Evolutionary conservation across 1,284 basidiomycete species (phyloP), one percentile per base, ranked within the genome.

Genomic region (Microbotryum lychnidis-dioicae): DNA sequence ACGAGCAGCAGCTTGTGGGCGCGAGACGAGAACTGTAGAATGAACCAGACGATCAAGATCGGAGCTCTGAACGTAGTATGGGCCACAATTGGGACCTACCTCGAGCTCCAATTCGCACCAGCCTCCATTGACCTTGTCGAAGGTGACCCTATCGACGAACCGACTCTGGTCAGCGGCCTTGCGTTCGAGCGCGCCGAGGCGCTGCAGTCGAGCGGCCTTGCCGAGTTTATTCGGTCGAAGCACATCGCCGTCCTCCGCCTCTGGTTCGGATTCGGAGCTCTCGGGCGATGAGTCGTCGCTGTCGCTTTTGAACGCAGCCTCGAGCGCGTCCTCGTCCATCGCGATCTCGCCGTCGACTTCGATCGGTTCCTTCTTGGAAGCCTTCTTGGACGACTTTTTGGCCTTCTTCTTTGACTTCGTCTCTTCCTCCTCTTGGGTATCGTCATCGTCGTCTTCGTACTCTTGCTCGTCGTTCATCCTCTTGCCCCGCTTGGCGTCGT

Each of bases 1-100:
- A 96, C 90, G 44, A 97, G 82, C 37, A 97, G 80, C 47, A 97
- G 80, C 76, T 97, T 97, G 27, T 91, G 91, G 73, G 90, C 75
- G 60, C 73, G 75, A n/a, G 76, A 77, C 3, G 77, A 75, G 74
- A 80, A 79, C 77, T 79, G 71, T 84, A 80, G 37, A 18, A 18
- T 42, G 37, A 42, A 42, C 12, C 10, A 12, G 53, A 44, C 51
- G 83, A 79, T 23, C 77, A 74, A 74, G 87, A 86, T 86, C 87
- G 66, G 48, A n/a, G 14, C 1, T 31, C 31, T 44, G 6, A 16
- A 12, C 57, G 33, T 65, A 62, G 47, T 27, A 16, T 23, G 18
- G 48, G 51, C 14, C 18, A 27, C 61, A 53, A 21, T 20, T 12
- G 62, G 60, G 27, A 78, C 84, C 71, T 70, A 90, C 91, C 79